Evolutionary conservation across 2,329 filamentous ascomycete species (phyloP), one percentile per base, ranked within the genome.

Genomic region (Pseudocercospora ulei): DNA sequence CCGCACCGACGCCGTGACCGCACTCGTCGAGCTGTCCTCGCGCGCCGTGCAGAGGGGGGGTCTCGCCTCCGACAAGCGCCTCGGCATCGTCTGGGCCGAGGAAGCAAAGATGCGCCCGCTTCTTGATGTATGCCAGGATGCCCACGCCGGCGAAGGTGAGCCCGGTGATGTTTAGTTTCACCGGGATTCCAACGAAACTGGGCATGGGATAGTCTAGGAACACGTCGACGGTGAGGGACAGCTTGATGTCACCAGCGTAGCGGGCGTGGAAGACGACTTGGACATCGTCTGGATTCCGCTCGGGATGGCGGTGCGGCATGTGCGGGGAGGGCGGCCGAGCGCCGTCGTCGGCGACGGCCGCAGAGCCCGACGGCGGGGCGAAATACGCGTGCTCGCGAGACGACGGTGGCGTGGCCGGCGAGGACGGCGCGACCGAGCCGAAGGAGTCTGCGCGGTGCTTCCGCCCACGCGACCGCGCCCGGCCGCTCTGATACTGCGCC

Each of bases 181-280:
- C 72, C 1, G 90, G 90, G 45, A 98, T 88, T 7, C 87, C 86
- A 2, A 96, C 88, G 56, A 98, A 98, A 65, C 84, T 93, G 25
- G 87, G 87, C 84, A 96, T 96, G 1, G 90, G 90, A 60, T 98
- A 98, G 63, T 98, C 90, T 20, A 98, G 77, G 19, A 96, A 69
- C 26, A 98, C 94, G 63, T 96, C 87, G 0, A 90, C 87, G 14
- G 90, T 96, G 34, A 98, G 70, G 45, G 86, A 84, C 41, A 98
- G 73, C 50, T 79, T 78, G 42, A 98, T 73, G 56, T 95, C 82
- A 19, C 90, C 90, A 2, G 80, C 75, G 62, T 98, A 98, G 39
- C 78, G 78, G 44, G 93, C 87, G 49, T 87, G 80, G 55, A 92
- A 88, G 4, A 96, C 82, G 33, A 93, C 82, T 61, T 98, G 90